These are phyloP conservation scores for Datura wrightii DNA, from an alignment of 257 asterid genomes.

Conservation along the genomic window DNA sequence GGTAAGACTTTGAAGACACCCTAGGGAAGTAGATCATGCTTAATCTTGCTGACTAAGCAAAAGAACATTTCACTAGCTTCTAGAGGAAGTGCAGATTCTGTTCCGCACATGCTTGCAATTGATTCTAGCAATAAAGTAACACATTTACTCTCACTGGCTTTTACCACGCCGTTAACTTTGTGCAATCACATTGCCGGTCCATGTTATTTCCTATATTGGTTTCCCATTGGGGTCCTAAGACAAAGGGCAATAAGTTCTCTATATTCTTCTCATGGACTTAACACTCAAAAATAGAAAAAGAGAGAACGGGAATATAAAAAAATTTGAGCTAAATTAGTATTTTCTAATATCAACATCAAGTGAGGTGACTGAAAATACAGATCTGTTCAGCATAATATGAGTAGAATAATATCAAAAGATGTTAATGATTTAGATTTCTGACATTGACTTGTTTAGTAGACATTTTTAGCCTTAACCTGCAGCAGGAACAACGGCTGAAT, in stretches of 20 bases:
- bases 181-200: not conserved
- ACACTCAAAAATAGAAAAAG: not conserved
- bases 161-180: not conserved
- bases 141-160: not conserved
- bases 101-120: not conserved
- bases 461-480: not conserved
- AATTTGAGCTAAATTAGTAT: not conserved
- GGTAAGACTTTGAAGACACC: not conserved
- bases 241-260: not conserved
- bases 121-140: not conserved
- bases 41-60: not conserved
- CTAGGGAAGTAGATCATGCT: not conserved
- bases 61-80: not conserved
- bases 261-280: not conserved
- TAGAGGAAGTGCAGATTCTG: not conserved
- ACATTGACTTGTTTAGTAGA: not conserved
- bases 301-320: not conserved
- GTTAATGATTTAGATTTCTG: conserved; percentile 12
- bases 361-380: not conserved
- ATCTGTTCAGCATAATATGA: not conserved
- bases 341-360: not conserved
- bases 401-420: not conserved
- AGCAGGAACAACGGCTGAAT: not conserved
- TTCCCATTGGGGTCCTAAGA: not conserved
- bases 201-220: not conserved